These are phyloP conservation scores for Termitomyces sp. DNA, from an alignment of 768 basidiomycete species.

Conservation along the genomic window DNA sequence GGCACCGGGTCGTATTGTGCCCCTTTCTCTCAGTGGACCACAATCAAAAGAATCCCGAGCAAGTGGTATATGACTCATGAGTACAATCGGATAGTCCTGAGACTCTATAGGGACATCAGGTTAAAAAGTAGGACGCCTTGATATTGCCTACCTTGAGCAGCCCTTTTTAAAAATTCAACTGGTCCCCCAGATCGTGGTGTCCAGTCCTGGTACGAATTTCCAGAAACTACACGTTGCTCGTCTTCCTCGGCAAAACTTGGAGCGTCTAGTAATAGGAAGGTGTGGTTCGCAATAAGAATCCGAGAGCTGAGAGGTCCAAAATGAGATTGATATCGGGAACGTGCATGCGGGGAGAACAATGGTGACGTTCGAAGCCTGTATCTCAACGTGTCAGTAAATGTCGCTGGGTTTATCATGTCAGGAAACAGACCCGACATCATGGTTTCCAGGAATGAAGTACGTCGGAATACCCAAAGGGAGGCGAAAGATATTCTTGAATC, in stretches of 20 bases:
- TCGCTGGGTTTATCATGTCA: not conserved
- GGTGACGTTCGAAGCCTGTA: constrained; percentile 40
- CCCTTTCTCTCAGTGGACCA: constrained; percentile 72
- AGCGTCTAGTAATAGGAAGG: constrained; percentile 67
- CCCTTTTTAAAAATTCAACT: constrained; percentile 46
- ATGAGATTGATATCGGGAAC: constrained; percentile 57
- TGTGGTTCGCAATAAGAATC: constrained; percentile 64
- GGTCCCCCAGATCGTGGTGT: constrained; percentile 40
- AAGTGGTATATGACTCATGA: constrained; percentile 90
- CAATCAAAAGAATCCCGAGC: constrained; percentile 66
- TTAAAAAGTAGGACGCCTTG: not conserved
- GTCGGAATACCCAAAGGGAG: constrained; percentile 39
- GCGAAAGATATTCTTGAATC: constrained; percentile 71
- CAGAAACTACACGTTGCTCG: constrained; percentile 35
- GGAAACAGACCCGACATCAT: constrained; percentile 70
- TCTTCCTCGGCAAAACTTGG: constrained; percentile 75
- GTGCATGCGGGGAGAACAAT: constrained; percentile 39
- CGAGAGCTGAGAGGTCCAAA: constrained; percentile 73
- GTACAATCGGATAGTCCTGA: constrained; percentile 45
- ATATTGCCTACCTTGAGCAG: constrained; percentile 26
- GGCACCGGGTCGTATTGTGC: constrained; percentile 63
- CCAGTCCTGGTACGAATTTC: constrained; percentile 41
- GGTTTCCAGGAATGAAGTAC: constrained; percentile 85
- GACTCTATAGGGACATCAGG: constrained; percentile 17
- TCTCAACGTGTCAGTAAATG: constrained; percentile 11